A percentile compares a stretch with the other conserved stretches of the same genome.
Conservation (phyloP, 129 eudicot species). For the carrot (Daucus carota) region DNA sequence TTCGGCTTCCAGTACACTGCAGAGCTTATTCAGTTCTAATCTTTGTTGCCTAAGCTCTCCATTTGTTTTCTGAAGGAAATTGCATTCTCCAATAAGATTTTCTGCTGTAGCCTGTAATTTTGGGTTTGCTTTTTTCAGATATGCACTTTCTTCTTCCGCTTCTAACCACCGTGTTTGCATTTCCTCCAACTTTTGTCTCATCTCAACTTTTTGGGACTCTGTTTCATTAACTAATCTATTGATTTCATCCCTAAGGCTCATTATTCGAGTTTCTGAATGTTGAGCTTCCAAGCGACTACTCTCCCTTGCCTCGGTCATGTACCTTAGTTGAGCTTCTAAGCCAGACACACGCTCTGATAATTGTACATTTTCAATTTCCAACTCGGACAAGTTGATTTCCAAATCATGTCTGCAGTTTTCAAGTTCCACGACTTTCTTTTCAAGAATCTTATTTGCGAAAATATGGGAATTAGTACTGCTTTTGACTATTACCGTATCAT, state of each 20-base stretch:
- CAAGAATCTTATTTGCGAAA: constrained; percentile 40
- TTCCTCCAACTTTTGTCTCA: constrained; percentile 44
- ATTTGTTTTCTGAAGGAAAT: constrained; percentile 48
- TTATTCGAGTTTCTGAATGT: constrained; percentile 39
- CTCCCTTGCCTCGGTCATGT: constrained; percentile 57
- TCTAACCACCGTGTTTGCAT: constrained; percentile 63
- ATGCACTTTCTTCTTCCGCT: constrained; percentile 65
- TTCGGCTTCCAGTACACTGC: constrained; percentile 40
- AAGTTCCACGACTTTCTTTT: constrained; percentile 39
- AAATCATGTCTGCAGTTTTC: constrained; percentile 48
- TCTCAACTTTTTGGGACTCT: constrained; percentile 40
- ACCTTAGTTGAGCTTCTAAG: constrained; percentile 64
- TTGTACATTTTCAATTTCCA: constrained; percentile 57
- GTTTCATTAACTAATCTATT: constrained; percentile 36
- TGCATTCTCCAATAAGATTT: constrained; percentile 61
- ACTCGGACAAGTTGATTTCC: constrained; percentile 36
- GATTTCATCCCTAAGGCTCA: constrained; percentile 37
- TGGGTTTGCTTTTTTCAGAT: constrained; percentile 52
- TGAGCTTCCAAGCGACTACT: constrained; percentile 48
- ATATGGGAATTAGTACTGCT: constrained; percentile 33
- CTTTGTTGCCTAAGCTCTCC: constrained; percentile 59
- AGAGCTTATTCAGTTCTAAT: constrained; percentile 34
- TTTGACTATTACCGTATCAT: constrained; percentile 30
- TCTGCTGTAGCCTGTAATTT: constrained; percentile 56
- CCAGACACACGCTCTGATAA: constrained; percentile 63